Conservation (phyloP, 352 stramenopile species). For the Globisporangium sylvaticum region DNA sequence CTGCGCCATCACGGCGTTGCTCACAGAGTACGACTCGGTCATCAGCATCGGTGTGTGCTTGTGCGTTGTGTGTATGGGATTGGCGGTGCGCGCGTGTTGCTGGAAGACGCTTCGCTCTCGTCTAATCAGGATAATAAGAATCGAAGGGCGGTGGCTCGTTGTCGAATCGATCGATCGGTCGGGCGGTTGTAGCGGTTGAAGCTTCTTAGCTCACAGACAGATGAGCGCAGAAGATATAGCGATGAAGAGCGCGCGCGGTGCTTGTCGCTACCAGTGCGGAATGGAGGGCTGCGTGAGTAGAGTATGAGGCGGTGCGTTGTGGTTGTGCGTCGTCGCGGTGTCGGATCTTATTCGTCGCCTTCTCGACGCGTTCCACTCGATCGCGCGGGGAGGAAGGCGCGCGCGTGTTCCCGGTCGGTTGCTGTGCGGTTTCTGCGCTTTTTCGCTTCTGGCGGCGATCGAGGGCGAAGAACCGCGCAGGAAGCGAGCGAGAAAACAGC, state of each 20-base stretch:
- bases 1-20: slow-evolving; percentile 6
- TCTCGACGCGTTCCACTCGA: slow-evolving; percentile 13
- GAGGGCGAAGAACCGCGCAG: slow-evolving; percentile 4
- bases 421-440: slow-evolving; percentile 35
- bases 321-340: not conserved
- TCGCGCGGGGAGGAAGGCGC: slow-evolving; percentile 16
- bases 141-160: not conserved
- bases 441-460: slow-evolving; percentile 28
- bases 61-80: not conserved
- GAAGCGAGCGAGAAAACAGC: slow-evolving; percentile 1
- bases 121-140: not conserved
- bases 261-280: no score
- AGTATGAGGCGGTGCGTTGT: not conserved
- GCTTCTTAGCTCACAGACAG: no score
- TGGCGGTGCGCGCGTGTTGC: slow-evolving; percentile 2
- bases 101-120: slow-evolving; percentile 3
- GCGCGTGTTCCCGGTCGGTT: slow-evolving; percentile 15
- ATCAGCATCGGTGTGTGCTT: slow-evolving; percentile 42
- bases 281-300: no score
- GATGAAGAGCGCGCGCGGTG: not conserved
- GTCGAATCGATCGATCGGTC: not conserved
- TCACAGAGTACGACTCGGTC: slow-evolving; percentile 50
- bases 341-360: slow-evolving; percentile 27
- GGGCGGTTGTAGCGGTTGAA: no score
- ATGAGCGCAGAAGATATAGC: no score